Evolutionary conservation across 1,139 yeast species (phyloP).

Genomic region (Diutina catenulata): DNA sequence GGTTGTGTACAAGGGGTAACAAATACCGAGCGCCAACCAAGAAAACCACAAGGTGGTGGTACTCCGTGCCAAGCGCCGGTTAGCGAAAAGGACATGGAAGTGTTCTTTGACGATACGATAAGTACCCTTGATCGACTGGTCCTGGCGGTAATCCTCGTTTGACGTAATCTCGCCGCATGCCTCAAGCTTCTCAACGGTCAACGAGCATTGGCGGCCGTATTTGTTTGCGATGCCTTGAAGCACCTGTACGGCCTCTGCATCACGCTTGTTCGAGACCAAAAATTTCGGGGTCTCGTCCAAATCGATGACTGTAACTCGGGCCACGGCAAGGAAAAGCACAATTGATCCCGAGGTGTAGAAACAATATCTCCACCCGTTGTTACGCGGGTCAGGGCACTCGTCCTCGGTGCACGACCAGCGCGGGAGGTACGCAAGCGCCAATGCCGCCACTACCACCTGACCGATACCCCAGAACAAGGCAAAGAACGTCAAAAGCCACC

Average conservation of each 20-base stretch:
- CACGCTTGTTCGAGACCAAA: conserved; percentile 39
- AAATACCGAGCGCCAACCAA: conserved; percentile 17
- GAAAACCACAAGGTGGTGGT: conserved; percentile 28
- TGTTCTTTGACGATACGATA: conserved; percentile 15
- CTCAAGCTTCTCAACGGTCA: conserved; percentile 33
- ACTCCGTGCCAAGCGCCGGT: conserved; percentile 25
- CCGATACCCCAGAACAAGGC: conserved; percentile 5
- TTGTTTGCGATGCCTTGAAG: conserved; percentile 28
- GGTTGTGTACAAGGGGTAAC: conserved; percentile 22
- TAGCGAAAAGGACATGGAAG: conserved; percentile 24
- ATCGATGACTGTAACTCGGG: conserved; percentile 33
- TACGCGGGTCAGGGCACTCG: conserved; percentile 1
- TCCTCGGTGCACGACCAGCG: background rate
- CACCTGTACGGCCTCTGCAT: conserved; percentile 33
- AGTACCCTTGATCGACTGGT: conserved; percentile 4
- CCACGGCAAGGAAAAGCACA: conserved; percentile 35
- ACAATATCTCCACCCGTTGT: conserved; percentile 4
- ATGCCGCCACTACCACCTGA: background rate
- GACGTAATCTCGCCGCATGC: conserved; percentile 29
- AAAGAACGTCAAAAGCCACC: conserved; percentile 2
- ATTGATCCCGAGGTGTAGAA: conserved; percentile 1
- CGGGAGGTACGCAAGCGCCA: background rate
- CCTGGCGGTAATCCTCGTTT: conserved; percentile 10
- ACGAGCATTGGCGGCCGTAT: conserved; percentile 27
- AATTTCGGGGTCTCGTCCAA: conserved; percentile 50